Base-by-base conservation (phyloP, 2,329 filamentous ascomycete genomes). In the Aureobasidium sp. region DNA sequence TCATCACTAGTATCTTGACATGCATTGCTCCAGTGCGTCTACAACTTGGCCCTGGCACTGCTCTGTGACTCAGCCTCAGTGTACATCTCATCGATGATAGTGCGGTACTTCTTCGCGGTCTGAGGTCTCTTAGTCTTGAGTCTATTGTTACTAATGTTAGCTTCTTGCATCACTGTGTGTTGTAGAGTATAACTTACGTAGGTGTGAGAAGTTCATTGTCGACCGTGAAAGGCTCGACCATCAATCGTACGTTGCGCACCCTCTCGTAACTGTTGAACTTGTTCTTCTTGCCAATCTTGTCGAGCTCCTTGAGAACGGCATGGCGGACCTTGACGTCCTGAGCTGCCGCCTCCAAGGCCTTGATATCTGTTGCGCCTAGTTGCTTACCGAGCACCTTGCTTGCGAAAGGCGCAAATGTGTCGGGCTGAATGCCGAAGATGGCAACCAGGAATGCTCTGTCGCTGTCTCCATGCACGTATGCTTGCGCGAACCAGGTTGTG, bases 231-330 rank as follows among this genome's bases (percentile, higher is more conserved):
- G 94, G 94, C 63, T 99, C 94, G 15, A 97, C 68, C 69, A 88
- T 86, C 67, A 99, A 76, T 65, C 87, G 76, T 62, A 88, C 81
- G 67, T 87, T 89, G 72, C 83, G 84, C 50, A 97, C 87, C 66
- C 85, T 85, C 81, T 99, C 94, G 69, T 89, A 97, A 67, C 86
- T 90, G 72, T 96, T 94, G 75, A 99, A 92, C 78, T 94, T 96
- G 74, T 89, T 85, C 77, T 86, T 87, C 78, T 83, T 88, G 47
- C 85, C 91, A 63, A 95, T 88, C 60, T 81, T 83, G 63, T 94
- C 89, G 37, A 99, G 78, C 66, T 94, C 84, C 73, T 87, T 88
- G 66, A 95, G 72, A 61, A 96, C 86, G 2, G 89, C 89, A 69
- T 84, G 83, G 66, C 85, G 82, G 27, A 99, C 84, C 70, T 86